Conservation (phyloP, 345 rosid species). For the Luvunga scandens region DNA sequence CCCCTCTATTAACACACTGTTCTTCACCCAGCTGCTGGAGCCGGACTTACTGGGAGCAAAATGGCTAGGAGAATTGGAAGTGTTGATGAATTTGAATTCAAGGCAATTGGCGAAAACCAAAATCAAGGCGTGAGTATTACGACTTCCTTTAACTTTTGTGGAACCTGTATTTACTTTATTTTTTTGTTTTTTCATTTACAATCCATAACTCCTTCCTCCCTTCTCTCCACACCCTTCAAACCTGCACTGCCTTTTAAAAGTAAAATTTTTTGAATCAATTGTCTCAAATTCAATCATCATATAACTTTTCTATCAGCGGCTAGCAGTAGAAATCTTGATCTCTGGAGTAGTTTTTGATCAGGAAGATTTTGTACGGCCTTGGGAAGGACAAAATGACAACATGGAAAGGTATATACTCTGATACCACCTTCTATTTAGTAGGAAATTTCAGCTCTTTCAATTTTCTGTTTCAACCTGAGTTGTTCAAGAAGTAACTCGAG, state of each 20-base stretch:
- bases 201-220: neutral
- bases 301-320: slow-evolving; percentile 50
- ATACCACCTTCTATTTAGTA: neutral
- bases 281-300: slow-evolving; percentile 24
- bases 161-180: neutral
- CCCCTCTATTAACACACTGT: slow-evolving; percentile 1
- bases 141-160: neutral
- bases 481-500: neutral
- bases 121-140: slow-evolving; percentile 67
- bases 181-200: neutral
- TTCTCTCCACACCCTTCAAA: neutral
- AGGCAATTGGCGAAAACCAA: slow-evolving; percentile 75
- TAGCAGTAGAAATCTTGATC: slow-evolving; percentile 84
- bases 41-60: slow-evolving; percentile 92
- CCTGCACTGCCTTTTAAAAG: neutral
- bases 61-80: slow-evolving; percentile 88
- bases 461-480: slow-evolving; percentile 4
- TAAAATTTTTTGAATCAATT: slow-evolving; percentile 8
- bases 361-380: slow-evolving; percentile 81
- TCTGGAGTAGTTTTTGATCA: slow-evolving; percentile 72
- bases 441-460: slow-evolving; percentile 6
- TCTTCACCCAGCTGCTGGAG: slow-evolving; percentile 82
- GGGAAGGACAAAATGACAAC: slow-evolving; percentile 81
- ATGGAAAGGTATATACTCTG: slow-evolving; percentile 63
- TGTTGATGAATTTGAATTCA: slow-evolving; percentile 90